Conservation (phyloP, 2,329 filamentous ascomycete genomes). For the Xylaria sp. region DNA sequence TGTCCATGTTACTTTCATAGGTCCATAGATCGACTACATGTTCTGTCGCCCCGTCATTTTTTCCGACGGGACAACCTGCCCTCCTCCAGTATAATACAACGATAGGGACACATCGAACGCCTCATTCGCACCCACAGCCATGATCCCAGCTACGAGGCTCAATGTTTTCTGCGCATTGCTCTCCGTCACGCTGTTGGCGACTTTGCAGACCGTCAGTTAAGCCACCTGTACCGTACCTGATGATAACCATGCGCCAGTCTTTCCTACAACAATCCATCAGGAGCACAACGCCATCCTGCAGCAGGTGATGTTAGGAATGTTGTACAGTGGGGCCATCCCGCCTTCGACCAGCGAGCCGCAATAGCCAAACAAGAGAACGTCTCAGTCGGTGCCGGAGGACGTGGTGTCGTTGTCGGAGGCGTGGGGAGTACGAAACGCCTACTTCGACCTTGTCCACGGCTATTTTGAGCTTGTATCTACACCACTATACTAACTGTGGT, state of each 20-base stretch:
- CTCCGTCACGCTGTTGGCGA: constrained; percentile 35
- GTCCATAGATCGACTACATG: no score
- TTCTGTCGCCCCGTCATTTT: no score
- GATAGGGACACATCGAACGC: no score
- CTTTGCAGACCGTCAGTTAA: constrained; percentile 34
- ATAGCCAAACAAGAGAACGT: constrained; percentile 43
- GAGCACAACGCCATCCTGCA: constrained; percentile 27
- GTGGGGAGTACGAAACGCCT: no score
- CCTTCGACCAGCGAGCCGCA: constrained; percentile 35
- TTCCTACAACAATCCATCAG: constrained; percentile 29
- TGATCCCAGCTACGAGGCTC: no score
- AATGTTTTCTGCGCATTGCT: constrained; percentile 39
- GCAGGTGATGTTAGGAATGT: constrained; percentile 28
- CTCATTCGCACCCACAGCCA: no score
- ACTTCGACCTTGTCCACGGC: no score
- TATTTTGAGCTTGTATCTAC: no score
- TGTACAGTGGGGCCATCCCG: constrained; percentile 13
- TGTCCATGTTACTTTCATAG: no score
- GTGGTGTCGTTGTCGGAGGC: constrained; percentile 14
- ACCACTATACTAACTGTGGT: no score
- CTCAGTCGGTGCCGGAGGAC: constrained; percentile 39
- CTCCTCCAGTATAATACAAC: no score
- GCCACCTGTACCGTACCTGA: constrained; percentile 31
- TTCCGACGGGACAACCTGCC: no score
- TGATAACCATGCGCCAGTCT: constrained; percentile 27